phyloP scores from a whole-genome alignment of 192 early-diverging fungal species.

The Chytriomyces confervae region DNA sequence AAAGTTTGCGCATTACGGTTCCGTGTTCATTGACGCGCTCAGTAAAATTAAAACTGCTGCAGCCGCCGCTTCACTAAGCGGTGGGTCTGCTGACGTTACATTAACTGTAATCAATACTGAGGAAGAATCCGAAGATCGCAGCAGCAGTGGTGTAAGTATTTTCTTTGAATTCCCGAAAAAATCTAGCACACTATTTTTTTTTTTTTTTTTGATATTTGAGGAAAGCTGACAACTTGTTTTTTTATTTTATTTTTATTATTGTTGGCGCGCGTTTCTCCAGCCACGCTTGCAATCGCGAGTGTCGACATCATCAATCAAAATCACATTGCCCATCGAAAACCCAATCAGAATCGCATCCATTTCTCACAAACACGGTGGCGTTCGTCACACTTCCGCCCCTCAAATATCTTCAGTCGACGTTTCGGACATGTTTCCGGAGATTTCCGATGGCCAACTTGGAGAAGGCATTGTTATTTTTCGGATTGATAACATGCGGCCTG shows the following conservation, averaged over 20 bases:
- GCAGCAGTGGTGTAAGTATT: neutral
- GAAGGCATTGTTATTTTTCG: constrained; percentile 49
- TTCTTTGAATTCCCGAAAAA: neutral
- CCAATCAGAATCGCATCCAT: constrained; percentile 22
- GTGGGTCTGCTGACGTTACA: too few relatives aligned
- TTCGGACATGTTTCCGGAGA: constrained; percentile 49
- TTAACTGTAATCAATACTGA: neutral
- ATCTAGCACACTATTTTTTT: too few relatives aligned
- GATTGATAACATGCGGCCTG: constrained; percentile 53
- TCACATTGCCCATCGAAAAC: constrained; percentile 5
- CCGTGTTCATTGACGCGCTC: constrained; percentile 48
- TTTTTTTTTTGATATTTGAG: too few relatives aligned
- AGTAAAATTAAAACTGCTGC: neutral
- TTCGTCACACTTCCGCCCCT: neutral
- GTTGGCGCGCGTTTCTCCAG: neutral
- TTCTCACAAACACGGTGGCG: constrained; percentile 16
- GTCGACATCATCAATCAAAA: neutral
- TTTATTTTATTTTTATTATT: neutral
- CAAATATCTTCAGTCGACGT: constrained; percentile 35
- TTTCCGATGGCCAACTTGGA: neutral
- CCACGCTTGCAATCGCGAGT: neutral
- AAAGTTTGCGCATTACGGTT: constrained; percentile 26
- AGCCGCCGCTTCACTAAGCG: too few relatives aligned
- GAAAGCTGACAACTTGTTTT: neutral
- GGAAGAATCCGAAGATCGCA: neutral